These are phyloP conservation scores for Talaromyces ruber DNA, from an alignment of 495 filamentous ascomycete species.

Conservation along the genomic window DNA sequence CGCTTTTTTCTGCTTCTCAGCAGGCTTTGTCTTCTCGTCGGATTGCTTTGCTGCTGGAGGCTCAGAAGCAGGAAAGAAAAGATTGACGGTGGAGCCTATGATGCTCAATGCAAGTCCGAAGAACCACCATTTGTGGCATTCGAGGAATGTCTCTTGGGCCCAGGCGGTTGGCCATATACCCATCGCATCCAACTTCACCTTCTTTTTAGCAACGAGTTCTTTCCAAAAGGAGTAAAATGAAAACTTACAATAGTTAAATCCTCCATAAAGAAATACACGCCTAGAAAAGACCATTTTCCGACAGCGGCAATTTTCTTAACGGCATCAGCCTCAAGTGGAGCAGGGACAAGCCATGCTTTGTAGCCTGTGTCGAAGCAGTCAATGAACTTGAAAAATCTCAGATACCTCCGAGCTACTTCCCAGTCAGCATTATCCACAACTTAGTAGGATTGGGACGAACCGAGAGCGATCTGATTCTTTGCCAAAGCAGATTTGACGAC, in stretches of 20 bases:
- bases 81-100: conserved; percentile 13
- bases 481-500: conserved; percentile 1
- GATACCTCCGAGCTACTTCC: conserved; percentile 39
- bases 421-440: not conserved
- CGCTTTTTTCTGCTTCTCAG: conserved; percentile 7
- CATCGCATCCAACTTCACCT: conserved; percentile 38
- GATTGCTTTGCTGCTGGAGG: not conserved
- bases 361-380: conserved; percentile 42
- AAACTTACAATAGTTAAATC: conserved; percentile 30
- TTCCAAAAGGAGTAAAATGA: not conserved
- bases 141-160: conserved; percentile 26
- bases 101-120: conserved; percentile 39
- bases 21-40: conserved; percentile 6
- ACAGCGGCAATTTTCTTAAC: conserved; percentile 7
- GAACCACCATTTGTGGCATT: conserved; percentile 60
- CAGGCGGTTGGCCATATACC: conserved; percentile 26
- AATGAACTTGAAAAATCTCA: conserved; percentile 56
- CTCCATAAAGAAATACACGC: conserved; percentile 31
- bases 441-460: not conserved
- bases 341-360: not conserved
- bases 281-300: conserved; percentile 28
- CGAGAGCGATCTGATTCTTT: conserved; percentile 4
- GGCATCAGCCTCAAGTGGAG: not conserved
- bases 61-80: conserved; percentile 7
- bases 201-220: conserved; percentile 2